phyloP scores from a whole-genome alignment of 2,329 filamentous ascomycete genomes.

The Ramularia endophylla region DNA sequence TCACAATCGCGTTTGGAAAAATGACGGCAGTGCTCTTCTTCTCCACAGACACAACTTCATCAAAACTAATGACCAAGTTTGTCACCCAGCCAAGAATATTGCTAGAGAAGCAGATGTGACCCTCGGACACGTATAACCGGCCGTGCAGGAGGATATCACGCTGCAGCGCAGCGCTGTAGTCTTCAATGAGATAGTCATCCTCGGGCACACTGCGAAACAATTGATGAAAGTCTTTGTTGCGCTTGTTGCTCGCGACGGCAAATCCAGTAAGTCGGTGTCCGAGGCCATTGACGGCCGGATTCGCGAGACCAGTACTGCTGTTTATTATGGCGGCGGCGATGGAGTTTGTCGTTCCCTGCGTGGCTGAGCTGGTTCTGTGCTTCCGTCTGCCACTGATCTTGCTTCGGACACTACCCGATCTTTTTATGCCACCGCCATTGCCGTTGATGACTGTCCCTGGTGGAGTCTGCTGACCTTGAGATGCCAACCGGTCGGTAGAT shows the following conservation, averaged over 20 bases:
- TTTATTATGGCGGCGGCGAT: conserved; percentile 67
- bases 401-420: conserved; percentile 47
- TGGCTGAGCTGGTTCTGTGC: conserved; percentile 73
- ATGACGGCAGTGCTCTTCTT: conserved; percentile 93
- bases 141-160: conserved; percentile 93
- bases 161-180: conserved; percentile 95
- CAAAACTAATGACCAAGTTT: conserved; percentile 95
- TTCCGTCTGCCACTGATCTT: conserved; percentile 53
- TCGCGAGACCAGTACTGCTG: conserved; percentile 63
- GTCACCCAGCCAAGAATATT: conserved; percentile 99
- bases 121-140: conserved; percentile 91
- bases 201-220: conserved; percentile 96
- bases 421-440: conserved; percentile 51
- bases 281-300: conserved; percentile 52
- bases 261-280: conserved; percentile 84
- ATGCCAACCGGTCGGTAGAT: conserved; percentile 30
- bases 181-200: conserved; percentile 96
- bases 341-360: conserved; percentile 58
- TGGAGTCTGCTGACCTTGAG: conserved; percentile 57
- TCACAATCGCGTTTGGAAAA: conserved; percentile 96
- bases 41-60: conserved; percentile 94
- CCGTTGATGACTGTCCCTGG: conserved; percentile 58
- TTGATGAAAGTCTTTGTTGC: conserved; percentile 90
- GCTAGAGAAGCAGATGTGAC: conserved; percentile 96
- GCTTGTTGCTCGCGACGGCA: conserved; percentile 90